Evolutionary conservation across 345 rosid species (phyloP), one percentile per base, ranked within the genome.

Genomic region (Erodium maritimum): DNA sequence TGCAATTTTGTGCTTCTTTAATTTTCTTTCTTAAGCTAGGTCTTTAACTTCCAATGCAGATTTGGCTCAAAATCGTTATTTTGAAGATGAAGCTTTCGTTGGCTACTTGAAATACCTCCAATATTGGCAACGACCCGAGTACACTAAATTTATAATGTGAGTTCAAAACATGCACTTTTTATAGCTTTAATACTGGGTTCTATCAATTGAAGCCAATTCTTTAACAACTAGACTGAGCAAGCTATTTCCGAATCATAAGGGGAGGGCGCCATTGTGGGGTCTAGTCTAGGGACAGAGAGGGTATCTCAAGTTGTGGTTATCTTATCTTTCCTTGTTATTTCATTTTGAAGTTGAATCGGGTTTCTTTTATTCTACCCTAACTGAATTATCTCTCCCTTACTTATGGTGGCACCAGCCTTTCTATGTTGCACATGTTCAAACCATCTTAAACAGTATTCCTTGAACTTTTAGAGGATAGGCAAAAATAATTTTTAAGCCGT

Each of bases 41-140:
- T 57, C 21, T 62, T 58, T 19, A 48, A 52, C 62, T 66, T 24
- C 46, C 12, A 16, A 42, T 66, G 71, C 73, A 93, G 97, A 94
- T 81, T 77, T 94, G 76, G 99, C 99, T 58, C 99, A 94, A 77
- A 94, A 94, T 65, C 95, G 97, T 9, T 87, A 94, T 77, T 87
- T 94, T 60, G 99, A 94, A 37, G 99, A 94, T 59, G 97, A 90
- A 74, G 86, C 99, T 5, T 94, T 90, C 72, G 82, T 94, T 67
- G 97, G 89, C 19, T 94, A 94, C 82, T 77, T 94, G 79, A 94
- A 94, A 63, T 94, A 90, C 69, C 97, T 94, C 61, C 90, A 80
- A 64, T 94, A 94, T 69, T 94, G 95, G 99, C 96, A 90, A 63
- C 93, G 71, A 13, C 96, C 96, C 0, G 97, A 94, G 74, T 90